These are phyloP conservation scores for Fraxinus baroniana DNA, from an alignment of 305 asterid genomes.

Conservation along the genomic window DNA sequence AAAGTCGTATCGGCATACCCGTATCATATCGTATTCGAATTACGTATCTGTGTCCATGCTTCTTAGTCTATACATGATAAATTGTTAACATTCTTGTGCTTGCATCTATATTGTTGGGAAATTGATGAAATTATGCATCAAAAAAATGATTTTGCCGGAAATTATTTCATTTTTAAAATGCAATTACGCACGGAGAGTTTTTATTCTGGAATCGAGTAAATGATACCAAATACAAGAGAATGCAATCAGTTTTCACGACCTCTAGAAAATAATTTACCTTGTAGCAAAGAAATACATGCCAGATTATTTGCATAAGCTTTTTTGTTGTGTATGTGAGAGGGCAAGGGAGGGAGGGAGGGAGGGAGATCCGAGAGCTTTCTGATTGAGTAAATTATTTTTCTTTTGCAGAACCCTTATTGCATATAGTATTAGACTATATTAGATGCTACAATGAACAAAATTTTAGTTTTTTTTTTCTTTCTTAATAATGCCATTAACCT, in stretches of 20 bases:
- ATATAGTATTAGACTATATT: too few species aligned
- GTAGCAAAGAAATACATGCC: not conserved
- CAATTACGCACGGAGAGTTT: not conserved
- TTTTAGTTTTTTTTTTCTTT: not conserved
- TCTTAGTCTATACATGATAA: not conserved
- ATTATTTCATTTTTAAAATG: not conserved
- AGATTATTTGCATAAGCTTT: not conserved
- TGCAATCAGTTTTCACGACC: not conserved
- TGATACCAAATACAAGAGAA: not conserved
- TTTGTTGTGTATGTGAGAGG: not conserved
- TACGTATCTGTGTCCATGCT: too few species aligned
- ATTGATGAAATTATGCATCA: not conserved
- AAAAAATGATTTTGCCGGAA: not conserved
- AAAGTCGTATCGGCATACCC: too few species aligned
- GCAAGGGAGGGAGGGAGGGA: not conserved
- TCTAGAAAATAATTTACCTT: not conserved
- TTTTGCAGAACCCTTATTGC: not conserved
- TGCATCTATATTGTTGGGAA: not conserved
- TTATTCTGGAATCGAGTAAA: not conserved
- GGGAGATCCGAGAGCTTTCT: not conserved
- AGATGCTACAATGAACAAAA: not conserved
- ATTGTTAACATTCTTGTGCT: not conserved
- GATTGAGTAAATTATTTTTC: not conserved
- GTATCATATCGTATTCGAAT: too few species aligned
- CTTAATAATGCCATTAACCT: not conserved